These are phyloP conservation scores for Furcasterigmium furcatum DNA, from an alignment of 2,329 filamentous ascomycete genomes.

Conservation along the genomic window DNA sequence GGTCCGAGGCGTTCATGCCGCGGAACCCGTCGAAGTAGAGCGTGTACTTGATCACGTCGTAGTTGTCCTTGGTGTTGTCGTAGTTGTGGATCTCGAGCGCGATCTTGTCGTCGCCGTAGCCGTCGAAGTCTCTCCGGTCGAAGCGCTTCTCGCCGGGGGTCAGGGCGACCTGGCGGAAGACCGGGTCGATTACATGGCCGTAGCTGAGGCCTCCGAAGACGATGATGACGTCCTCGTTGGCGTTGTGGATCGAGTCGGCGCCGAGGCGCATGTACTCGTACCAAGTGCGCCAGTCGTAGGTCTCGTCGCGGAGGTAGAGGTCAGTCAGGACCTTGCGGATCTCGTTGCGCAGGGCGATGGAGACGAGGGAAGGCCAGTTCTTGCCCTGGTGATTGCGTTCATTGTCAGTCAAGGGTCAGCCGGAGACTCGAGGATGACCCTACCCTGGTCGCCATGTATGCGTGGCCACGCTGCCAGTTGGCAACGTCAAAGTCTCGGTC, in stretches of 20 bases:
- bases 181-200: conserved; percentile 50
- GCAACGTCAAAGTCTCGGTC: conserved; percentile 54
- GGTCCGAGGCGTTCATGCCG: conserved; percentile 36
- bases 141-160: conserved; percentile 44
- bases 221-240: conserved; percentile 49
- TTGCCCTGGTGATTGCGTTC: conserved; percentile 26
- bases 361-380: conserved; percentile 41
- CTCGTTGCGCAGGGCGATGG: conserved; percentile 52
- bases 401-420: not conserved
- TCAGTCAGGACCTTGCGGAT: conserved; percentile 39
- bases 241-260: conserved; percentile 44
- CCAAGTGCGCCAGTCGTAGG: conserved; percentile 56
- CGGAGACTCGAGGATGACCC: too few relatives aligned
- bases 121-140: conserved; percentile 39
- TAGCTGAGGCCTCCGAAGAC: conserved; percentile 57
- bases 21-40: conserved; percentile 51
- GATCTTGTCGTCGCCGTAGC: conserved; percentile 50
- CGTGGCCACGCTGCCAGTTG: conserved; percentile 59
- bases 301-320: conserved; percentile 19
- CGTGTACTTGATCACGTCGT: conserved; percentile 43
- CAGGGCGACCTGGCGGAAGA: conserved; percentile 44
- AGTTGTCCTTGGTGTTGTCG: conserved; percentile 63
- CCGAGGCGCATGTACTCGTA: conserved; percentile 49
- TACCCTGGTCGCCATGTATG: conserved; percentile 59
- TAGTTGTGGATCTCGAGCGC: too few relatives aligned